Base-by-base conservation (phyloP, 805 yeast species). In the Candida suzukii region DNA sequence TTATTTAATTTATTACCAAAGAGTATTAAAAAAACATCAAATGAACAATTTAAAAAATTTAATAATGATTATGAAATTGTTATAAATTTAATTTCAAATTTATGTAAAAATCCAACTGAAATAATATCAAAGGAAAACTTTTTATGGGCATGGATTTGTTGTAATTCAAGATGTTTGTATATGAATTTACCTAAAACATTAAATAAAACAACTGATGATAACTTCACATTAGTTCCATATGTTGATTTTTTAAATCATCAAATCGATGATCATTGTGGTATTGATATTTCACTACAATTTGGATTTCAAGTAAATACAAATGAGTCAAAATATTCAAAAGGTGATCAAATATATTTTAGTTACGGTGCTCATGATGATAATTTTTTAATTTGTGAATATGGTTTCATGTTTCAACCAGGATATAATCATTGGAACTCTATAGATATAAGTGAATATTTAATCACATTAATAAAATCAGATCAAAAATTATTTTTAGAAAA, bases 281-380 rank as follows among this genome's bases (percentile, higher is more conserved):
- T 81, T 39, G 55, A 68, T 46, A 69, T 71, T 29, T 66, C 70
- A 36, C 37, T 54, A 17, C 45, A 52, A 9, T 49, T 53, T 19
- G 83, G 84, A 1, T 80, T 83, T 61, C 66, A 67, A 22, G 85
- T 83, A 2, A 49, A 51, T n/a, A 56, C 72, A 0, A 53, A 62
- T 16, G 19, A 32, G 48, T 46, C 52, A 49, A 38, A 56, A 40
- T 70, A 66, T 48, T 43, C 55, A 8, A 6, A 51, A 39, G 56
- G 52, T 4, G 79, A 79, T 14, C 95, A 90, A 56, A 49, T 91
- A 2, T 76, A 67, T 50, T 70, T 91, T 48, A 76, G 82, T 39
- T 91, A 91, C 57, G 98, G 98, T 1, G 80, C 96, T 1, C 97
- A 91, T 58, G 78, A 84, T 10, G 88, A 91, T 57, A 88, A 79